phyloP scores from a whole-genome alignment of 2,329 filamentous ascomycete genomes.

The Apiospora kogelbergensis region DNA sequence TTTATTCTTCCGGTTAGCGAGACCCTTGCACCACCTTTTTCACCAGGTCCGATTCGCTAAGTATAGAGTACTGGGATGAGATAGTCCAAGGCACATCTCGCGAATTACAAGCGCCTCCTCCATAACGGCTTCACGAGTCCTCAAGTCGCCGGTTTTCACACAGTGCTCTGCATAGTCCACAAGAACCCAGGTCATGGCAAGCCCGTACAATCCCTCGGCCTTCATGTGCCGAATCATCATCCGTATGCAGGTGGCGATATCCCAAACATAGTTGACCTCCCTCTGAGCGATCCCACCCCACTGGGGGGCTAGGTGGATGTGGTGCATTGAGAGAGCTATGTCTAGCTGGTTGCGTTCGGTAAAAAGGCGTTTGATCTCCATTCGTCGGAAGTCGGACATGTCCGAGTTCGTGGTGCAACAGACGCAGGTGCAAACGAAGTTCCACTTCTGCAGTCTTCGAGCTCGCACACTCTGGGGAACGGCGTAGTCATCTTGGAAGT shows the following conservation, averaged over 20 bases:
- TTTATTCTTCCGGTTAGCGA: too few species aligned
- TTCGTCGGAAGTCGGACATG: not conserved
- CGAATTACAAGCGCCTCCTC: not conserved
- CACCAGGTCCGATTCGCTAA: not conserved
- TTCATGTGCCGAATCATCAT: not conserved
- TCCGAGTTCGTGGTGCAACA: not conserved
- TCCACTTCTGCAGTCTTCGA: not conserved
- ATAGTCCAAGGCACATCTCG: not conserved
- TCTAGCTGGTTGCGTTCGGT: not conserved
- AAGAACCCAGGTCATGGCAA: not conserved
- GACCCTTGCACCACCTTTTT: not conserved
- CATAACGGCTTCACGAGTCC: not conserved
- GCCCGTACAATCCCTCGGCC: not conserved
- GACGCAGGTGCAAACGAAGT: not conserved
- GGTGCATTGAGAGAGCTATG: not conserved
- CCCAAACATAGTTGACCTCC: not conserved
- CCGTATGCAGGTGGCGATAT: not conserved
- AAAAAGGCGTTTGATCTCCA: not conserved
- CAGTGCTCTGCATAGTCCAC: not conserved
- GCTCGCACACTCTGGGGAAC: not conserved
- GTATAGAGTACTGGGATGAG: not conserved
- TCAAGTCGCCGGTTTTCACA: not conserved
- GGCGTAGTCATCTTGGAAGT: not conserved
- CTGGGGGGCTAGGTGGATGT: not conserved
- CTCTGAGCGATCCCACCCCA: not conserved